Evolutionary conservation across 1,139 yeast species (phyloP).

Genomic region (Nakaseomyces sp.): DNA sequence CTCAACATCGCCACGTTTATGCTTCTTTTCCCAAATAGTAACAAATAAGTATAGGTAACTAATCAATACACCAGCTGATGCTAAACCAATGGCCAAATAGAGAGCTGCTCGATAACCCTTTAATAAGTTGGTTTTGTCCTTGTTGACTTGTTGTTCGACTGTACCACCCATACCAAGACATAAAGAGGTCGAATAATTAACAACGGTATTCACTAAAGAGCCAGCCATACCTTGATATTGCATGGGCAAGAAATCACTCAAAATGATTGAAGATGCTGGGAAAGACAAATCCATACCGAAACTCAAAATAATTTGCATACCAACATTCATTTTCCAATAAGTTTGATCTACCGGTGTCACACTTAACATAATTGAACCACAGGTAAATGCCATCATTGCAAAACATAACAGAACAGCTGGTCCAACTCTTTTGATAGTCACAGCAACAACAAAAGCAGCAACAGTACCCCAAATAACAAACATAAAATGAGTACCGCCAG

Average conservation of each 20-base stretch:
- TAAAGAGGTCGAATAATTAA: conserved; percentile 46
- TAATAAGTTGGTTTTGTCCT: conserved; percentile 25
- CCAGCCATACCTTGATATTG: conserved; percentile 56
- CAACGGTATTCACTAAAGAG: conserved; percentile 45
- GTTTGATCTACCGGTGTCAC: conserved; percentile 43
- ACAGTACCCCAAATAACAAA: conserved; percentile 39
- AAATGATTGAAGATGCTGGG: conserved; percentile 46
- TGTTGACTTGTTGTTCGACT: conserved; percentile 37
- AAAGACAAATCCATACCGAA: conserved; percentile 56
- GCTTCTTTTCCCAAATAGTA: not conserved
- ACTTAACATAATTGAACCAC: conserved; percentile 42
- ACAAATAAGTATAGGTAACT: conserved; percentile 8
- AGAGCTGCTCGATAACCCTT: conserved; percentile 36
- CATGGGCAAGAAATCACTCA: conserved; percentile 43
- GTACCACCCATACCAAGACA: conserved; percentile 45
- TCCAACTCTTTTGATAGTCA: conserved; percentile 36
- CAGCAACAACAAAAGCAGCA: conserved; percentile 41
- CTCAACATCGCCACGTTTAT: not conserved
- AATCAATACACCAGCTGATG: conserved; percentile 18
- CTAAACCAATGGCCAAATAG: conserved; percentile 33
- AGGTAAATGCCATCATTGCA: conserved; percentile 39
- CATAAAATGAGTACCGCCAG: conserved; percentile 41
- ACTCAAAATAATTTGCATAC: conserved; percentile 41
- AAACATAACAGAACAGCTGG: conserved; percentile 40
- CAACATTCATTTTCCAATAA: conserved; percentile 40